Evolutionary conservation across 1,139 yeast species (phyloP).

Genomic region (Kodamaea ohmeri): DNA sequence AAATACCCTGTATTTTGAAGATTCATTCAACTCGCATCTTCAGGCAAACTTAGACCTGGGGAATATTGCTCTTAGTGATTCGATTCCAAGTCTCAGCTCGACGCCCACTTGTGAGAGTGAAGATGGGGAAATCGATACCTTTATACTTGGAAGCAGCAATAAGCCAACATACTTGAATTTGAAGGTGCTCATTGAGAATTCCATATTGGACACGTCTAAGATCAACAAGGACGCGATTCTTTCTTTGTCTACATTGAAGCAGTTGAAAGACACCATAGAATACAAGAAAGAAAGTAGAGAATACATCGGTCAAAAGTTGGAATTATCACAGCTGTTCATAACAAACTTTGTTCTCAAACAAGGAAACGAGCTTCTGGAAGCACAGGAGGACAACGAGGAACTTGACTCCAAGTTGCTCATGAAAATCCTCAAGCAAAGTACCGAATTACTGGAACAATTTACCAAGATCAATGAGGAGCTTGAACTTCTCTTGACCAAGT

Average conservation of each 20-base stretch:
- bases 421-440: slow-evolving; percentile 36
- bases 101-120: slow-evolving; percentile 16
- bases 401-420: slow-evolving; percentile 25
- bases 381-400: slow-evolving; percentile 16
- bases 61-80: slow-evolving; percentile 17
- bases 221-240: slow-evolving; percentile 37
- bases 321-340: slow-evolving; percentile 38
- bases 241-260: slow-evolving; percentile 29
- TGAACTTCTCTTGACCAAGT: slow-evolving; percentile 25
- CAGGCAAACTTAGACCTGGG: slow-evolving; percentile 36
- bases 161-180: slow-evolving; percentile 39
- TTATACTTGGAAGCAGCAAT: slow-evolving; percentile 17
- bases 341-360: slow-evolving; percentile 23
- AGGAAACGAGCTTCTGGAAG: slow-evolving; percentile 5
- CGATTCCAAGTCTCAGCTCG: slow-evolving; percentile 18
- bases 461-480: slow-evolving; percentile 30
- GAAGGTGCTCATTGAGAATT: slow-evolving; percentile 43
- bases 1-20: slow-evolving; percentile 28
- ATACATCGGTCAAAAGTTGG: slow-evolving; percentile 33
- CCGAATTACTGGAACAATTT: slow-evolving; percentile 33
- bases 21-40: slow-evolving; percentile 37
- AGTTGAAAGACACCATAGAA: slow-evolving; percentile 29
- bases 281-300: slow-evolving; percentile 33
- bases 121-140: slow-evolving; percentile 19
- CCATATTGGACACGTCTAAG: slow-evolving; percentile 42